Percentiles rank a stretch among this genome's conserved stretches.
Conservation (phyloP, 179 eudicot species). For the Sideroxylon spinosum region DNA sequence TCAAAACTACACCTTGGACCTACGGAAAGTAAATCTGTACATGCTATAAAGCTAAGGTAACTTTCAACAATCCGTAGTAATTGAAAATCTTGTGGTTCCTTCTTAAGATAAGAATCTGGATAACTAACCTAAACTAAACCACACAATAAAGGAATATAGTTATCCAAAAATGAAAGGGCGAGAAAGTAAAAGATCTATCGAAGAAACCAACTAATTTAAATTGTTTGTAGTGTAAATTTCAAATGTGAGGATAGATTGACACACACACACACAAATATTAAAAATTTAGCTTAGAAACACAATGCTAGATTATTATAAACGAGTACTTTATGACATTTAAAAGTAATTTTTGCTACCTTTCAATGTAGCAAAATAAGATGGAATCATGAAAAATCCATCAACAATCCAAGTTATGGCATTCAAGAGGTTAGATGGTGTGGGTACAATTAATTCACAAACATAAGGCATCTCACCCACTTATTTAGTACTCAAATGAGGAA, state of each 20-base stretch:
- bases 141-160: slow-evolving; percentile 9
- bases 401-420: background rate
- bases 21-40: background rate
- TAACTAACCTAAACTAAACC: background rate
- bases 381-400: background rate
- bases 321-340: slow-evolving; percentile 6
- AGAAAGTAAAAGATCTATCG: background rate
- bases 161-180: background rate
- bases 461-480: no score
- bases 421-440: no score
- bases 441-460: no score
- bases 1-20: background rate
- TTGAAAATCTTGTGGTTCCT: background rate
- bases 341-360: background rate
- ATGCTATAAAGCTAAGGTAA: background rate
- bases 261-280: background rate
- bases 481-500: no score
- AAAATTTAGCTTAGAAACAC: background rate
- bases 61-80: slow-evolving; percentile 1
- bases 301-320: background rate
- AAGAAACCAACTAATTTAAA: background rate
- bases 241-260: background rate
- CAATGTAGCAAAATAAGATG: background rate
- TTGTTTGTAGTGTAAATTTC: background rate
- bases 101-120: no score